Conservation (phyloP, 2,329 filamentous ascomycete species). For the Neofusicoccum parvum region DNA sequence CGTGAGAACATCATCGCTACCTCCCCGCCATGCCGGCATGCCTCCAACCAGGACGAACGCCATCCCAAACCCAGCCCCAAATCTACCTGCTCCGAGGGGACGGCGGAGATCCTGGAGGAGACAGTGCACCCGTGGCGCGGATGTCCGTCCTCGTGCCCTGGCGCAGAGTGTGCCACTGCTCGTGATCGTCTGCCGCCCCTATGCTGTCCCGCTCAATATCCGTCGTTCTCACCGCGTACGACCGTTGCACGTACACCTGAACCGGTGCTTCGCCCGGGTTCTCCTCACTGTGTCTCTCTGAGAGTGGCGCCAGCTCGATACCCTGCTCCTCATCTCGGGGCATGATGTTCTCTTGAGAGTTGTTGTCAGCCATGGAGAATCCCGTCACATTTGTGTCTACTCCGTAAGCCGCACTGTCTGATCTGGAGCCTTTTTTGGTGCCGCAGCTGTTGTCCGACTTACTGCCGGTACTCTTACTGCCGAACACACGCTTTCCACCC, state of each 20-base stretch:
- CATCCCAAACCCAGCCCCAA: neutral
- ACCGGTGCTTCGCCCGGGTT: neutral
- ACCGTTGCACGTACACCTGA: constrained; percentile 2
- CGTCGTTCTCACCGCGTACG: constrained; percentile 1
- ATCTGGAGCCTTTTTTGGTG: neutral
- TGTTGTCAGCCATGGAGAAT: neutral
- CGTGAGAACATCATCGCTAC: too few relatives aligned
- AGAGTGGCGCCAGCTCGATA: neutral
- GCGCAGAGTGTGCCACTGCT: neutral
- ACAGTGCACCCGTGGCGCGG: neutral
- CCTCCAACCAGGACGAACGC: neutral
- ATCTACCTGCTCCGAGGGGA: neutral
- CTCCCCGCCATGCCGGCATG: neutral
- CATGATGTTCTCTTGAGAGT: constrained; percentile 3
- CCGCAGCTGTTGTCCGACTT: neutral
- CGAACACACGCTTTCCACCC: neutral
- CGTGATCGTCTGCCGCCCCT: neutral
- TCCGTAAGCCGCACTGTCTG: constrained; percentile 6
- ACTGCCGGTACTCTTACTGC: neutral
- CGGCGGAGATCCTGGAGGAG: neutral
- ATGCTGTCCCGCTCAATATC: neutral
- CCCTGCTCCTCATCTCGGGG: neutral
- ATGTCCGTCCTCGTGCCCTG: constrained; percentile 2
- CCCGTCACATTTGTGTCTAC: constrained; percentile 7
- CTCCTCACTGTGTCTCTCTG: constrained; percentile 1